Percentiles rank a stretch among this genome's conserved stretches.
Conservation (phyloP, 2,329 filamentous ascomycete species). For the Pseudocercospora macadamiae region DNA sequence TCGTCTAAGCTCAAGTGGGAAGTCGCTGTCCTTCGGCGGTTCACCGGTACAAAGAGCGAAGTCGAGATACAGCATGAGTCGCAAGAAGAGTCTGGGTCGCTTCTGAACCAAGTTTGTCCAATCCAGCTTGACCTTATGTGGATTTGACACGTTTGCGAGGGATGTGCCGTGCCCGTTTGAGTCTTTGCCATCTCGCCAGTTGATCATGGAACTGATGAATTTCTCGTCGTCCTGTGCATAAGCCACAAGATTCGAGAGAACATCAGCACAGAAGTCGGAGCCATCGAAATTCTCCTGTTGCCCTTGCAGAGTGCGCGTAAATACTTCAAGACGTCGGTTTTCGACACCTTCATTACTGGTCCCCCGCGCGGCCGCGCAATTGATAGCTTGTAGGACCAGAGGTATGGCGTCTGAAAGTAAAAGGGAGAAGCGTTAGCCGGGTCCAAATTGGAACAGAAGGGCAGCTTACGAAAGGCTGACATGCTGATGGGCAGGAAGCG, state of each 20-base stretch:
- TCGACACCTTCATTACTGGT: conserved; percentile 25
- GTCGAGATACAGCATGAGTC: conserved; percentile 26
- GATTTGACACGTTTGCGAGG: neutral
- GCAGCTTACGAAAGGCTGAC: conserved; percentile 16
- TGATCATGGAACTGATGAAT: conserved; percentile 25
- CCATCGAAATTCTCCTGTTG: conserved; percentile 28
- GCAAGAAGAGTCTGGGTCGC: conserved; percentile 23
- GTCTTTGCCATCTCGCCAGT: conserved; percentile 20
- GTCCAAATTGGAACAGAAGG: too few relatives aligned
- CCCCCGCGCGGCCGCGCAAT: conserved; percentile 24
- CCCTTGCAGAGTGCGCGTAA: conserved; percentile 22
- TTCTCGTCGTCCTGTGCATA: conserved; percentile 26
- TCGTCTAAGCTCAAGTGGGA: conserved; percentile 25
- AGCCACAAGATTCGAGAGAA: conserved; percentile 24
- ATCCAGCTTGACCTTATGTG: conserved; percentile 24
- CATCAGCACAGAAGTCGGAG: conserved; percentile 27
- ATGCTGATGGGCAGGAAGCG: conserved; percentile 24
- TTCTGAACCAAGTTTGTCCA: conserved; percentile 29
- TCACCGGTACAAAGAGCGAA: conserved; percentile 24
- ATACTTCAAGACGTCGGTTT: conserved; percentile 23
- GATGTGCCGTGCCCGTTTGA: conserved; percentile 8
- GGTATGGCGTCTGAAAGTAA: conserved; percentile 21
- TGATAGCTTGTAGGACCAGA: conserved; percentile 25
- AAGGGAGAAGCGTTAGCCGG: too few relatives aligned
- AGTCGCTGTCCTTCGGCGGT: conserved; percentile 26